Conservation (phyloP, 176 grass and related monocot species). For the Bromus sterilis region DNA sequence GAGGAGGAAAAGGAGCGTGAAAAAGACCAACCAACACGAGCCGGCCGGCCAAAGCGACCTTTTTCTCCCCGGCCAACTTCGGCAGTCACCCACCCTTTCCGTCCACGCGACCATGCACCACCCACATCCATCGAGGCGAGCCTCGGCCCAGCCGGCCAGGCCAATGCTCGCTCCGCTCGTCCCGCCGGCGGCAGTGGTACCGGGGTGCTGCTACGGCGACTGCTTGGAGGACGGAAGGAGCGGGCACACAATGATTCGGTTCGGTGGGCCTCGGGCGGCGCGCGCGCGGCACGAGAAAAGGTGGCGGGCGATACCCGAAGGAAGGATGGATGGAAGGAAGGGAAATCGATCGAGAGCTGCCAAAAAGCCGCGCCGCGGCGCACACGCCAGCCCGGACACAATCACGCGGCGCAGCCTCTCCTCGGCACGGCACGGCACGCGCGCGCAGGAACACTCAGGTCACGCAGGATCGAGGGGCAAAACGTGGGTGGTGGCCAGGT, state of each 20-base stretch:
- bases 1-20: background rate
- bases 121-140: background rate
- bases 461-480: conserved; percentile 17
- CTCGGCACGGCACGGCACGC: background rate
- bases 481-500: conserved; percentile 46
- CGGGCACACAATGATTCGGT: conserved; percentile 46
- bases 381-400: conserved; percentile 1
- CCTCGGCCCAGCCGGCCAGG: background rate
- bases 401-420: conserved; percentile 1
- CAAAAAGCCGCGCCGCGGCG: conserved; percentile 14
- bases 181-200: background rate
- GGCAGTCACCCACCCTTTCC: background rate
- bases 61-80: conserved; percentile 8
- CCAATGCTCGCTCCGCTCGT: background rate
- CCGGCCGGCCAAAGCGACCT: background rate
- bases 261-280: conserved; percentile 10
- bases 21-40: background rate
- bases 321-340: background rate
- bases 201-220: too few relatives aligned
- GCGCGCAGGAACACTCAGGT: background rate
- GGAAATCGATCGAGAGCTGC: background rate
- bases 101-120: background rate
- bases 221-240: background rate
- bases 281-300: background rate
- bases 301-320: background rate